phyloP scores from a whole-genome alignment of 2,329 filamentous ascomycete species.

The Botryotinia globosa region DNA sequence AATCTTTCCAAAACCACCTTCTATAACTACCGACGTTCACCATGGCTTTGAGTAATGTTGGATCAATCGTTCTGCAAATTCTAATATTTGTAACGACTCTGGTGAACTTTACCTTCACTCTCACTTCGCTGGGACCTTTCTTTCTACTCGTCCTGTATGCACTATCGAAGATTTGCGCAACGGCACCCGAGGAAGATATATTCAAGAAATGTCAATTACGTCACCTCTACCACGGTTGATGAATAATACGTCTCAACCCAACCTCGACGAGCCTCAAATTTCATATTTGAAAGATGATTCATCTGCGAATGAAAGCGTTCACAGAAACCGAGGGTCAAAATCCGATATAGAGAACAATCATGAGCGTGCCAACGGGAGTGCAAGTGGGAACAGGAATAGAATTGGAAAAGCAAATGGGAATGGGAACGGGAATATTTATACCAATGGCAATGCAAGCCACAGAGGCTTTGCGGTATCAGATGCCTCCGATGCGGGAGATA shows the following conservation, averaged over 20 bases:
- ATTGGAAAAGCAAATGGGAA: slow-evolving; percentile 19
- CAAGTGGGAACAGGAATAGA: slow-evolving; percentile 12
- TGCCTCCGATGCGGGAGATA: background rate
- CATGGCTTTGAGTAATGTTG: slow-evolving; percentile 53
- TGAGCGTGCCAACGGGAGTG: slow-evolving; percentile 18
- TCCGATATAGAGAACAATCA: slow-evolving; percentile 16
- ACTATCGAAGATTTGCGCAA: slow-evolving; percentile 47
- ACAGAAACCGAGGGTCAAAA: slow-evolving; percentile 2
- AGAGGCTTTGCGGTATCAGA: background rate
- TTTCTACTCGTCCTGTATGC: slow-evolving; percentile 49
- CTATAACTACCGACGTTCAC: slow-evolving; percentile 3
- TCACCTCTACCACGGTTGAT: slow-evolving; percentile 35
- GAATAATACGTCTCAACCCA: slow-evolving; percentile 37
- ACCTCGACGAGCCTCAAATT: slow-evolving; percentile 36
- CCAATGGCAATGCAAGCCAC: slow-evolving; percentile 18
- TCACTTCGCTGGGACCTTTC: slow-evolving; percentile 49
- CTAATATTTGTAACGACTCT: slow-evolving; percentile 54
- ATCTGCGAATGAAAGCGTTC: background rate
- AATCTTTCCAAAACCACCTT: background rate
- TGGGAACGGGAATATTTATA: slow-evolving; percentile 15
- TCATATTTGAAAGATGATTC: background rate
- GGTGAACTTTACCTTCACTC: slow-evolving; percentile 51
- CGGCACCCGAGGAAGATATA: slow-evolving; percentile 46
- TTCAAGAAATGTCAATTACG: slow-evolving; percentile 40
- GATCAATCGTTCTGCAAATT: slow-evolving; percentile 50